A percentile compares a stretch with the other conserved stretches of the same genome.
These are phyloP conservation scores for Boletus subcaerulescens DNA, from an alignment of 768 basidiomycete species.

Conservation along the genomic window DNA sequence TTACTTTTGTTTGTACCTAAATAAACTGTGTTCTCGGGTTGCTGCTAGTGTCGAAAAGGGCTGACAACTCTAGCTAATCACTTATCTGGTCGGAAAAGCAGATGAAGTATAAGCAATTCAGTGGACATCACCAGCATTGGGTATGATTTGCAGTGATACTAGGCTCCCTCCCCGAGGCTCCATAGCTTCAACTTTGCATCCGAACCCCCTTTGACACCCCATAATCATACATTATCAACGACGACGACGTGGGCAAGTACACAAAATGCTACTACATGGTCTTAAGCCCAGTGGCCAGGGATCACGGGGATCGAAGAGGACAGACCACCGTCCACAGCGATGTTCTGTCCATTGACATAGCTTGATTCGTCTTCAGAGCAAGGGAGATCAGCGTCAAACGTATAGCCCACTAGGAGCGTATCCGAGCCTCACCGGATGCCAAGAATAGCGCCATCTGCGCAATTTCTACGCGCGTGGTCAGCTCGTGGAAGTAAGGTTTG, in stretches of 20 bases:
- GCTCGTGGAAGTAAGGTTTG: slow-evolving; percentile 14
- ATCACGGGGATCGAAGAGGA: slow-evolving; percentile 76
- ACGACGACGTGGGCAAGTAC: neutral
- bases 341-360: slow-evolving; percentile 88
- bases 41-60: no score
- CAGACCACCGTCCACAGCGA: slow-evolving; percentile 85
- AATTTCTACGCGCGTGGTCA: slow-evolving; percentile 56
- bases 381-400: slow-evolving; percentile 6
- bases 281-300: slow-evolving; percentile 68
- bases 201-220: no score
- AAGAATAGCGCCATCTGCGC: slow-evolving; percentile 83
- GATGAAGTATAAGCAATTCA: no score
- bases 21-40: no score
- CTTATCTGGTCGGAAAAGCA: no score
- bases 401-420: neutral
- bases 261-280: neutral
- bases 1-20: no score
- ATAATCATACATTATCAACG: neutral
- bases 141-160: no score
- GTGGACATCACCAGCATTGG: no score
- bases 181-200: no score
- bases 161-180: no score
- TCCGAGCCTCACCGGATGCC: slow-evolving; percentile 64
- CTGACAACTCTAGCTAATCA: no score
- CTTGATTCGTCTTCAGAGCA: slow-evolving; percentile 70